Evolutionary conservation across 2,329 filamentous ascomycete genomes (phyloP).

Genomic region (Trichoderma atroviride): DNA sequence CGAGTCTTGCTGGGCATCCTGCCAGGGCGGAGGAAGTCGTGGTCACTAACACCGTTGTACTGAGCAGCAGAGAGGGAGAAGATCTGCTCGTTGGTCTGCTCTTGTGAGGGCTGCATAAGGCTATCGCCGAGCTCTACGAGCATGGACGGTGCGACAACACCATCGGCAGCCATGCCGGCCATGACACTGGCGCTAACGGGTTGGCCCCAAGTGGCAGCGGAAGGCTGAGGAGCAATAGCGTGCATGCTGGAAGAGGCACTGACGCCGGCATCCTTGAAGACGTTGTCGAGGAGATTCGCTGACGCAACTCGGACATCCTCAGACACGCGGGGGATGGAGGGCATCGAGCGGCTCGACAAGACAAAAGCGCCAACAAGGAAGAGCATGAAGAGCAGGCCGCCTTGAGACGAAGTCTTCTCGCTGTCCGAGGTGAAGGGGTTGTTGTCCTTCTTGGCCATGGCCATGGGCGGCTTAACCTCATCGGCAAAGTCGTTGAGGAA

Average conservation of each 20-base stretch:
- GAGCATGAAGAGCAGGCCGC: slow-evolving; percentile 88
- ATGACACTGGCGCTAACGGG: slow-evolving; percentile 48
- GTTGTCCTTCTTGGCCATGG: slow-evolving; percentile 58
- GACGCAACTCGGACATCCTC: slow-evolving; percentile 80
- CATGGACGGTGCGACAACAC: slow-evolving; percentile 56
- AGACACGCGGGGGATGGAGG: slow-evolving; percentile 74
- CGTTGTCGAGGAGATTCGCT: slow-evolving; percentile 74
- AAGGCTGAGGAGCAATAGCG: slow-evolving; percentile 55
- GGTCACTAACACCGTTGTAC: slow-evolving; percentile 73
- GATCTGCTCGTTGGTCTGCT: slow-evolving; percentile 85
- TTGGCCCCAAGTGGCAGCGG: slow-evolving; percentile 52
- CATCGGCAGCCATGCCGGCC: slow-evolving; percentile 40
- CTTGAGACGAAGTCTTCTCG: slow-evolving; percentile 72
- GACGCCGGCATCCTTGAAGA: slow-evolving; percentile 79
- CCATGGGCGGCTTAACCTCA: slow-evolving; percentile 63
- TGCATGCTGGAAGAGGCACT: slow-evolving; percentile 48
- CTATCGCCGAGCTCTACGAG: slow-evolving; percentile 69
- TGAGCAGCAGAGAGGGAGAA: slow-evolving; percentile 85
- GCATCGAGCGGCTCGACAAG: slow-evolving; percentile 77
- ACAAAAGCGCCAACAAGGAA: slow-evolving; percentile 96
- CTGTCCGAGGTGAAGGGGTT: slow-evolving; percentile 42
- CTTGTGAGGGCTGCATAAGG: slow-evolving; percentile 74
- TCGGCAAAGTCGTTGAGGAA: slow-evolving; percentile 75
- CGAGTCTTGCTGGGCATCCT: slow-evolving; percentile 64
- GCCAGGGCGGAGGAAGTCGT: slow-evolving; percentile 67